Conservation (phyloP, 2,329 filamentous ascomycete genomes). For the Colletotrichum sp. region DNA sequence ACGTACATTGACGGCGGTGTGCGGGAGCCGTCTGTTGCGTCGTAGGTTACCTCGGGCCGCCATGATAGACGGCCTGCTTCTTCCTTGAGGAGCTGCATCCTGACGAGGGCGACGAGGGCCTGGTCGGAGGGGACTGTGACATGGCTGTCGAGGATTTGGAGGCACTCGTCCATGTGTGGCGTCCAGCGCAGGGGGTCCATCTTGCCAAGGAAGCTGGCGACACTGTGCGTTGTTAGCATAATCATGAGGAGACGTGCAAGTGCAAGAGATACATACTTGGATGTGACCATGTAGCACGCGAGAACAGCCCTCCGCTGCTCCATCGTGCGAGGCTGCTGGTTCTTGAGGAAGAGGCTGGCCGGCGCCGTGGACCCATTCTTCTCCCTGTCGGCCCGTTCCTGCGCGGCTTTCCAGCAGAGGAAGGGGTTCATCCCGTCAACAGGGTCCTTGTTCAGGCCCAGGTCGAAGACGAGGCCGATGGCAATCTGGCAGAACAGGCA, state of each 20-base stretch:
- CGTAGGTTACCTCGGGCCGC: conserved; percentile 19
- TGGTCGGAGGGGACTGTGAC: conserved; percentile 52
- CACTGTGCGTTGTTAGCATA: background rate
- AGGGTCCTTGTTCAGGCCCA: conserved; percentile 38
- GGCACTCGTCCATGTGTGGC: conserved; percentile 58
- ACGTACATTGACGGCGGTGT: conserved; percentile 31
- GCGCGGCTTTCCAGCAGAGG: conserved; percentile 17
- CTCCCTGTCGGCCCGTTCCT: background rate
- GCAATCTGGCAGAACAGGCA: conserved; percentile 48
- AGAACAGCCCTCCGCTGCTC: conserved; percentile 26
- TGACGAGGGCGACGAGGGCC: conserved; percentile 46
- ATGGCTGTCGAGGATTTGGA: conserved; percentile 43
- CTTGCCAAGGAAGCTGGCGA: conserved; percentile 32
- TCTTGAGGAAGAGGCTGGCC: background rate
- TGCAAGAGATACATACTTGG: background rate
- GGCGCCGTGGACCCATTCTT: background rate
- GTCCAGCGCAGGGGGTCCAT: conserved; percentile 58
- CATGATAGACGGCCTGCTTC: conserved; percentile 27
- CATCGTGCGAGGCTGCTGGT: conserved; percentile 19
- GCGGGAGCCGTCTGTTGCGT: background rate
- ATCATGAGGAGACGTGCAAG: background rate
- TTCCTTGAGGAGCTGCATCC: conserved; percentile 36
- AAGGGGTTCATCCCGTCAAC: conserved; percentile 8
- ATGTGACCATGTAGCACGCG: conserved; percentile 18
- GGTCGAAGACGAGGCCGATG: conserved; percentile 48